Percentiles rank a stretch among this genome's conserved stretches.
These are phyloP conservation scores for Dothiorella sarmentorum DNA, from an alignment of 2,329 filamentous ascomycete genomes.

Conservation along the genomic window DNA sequence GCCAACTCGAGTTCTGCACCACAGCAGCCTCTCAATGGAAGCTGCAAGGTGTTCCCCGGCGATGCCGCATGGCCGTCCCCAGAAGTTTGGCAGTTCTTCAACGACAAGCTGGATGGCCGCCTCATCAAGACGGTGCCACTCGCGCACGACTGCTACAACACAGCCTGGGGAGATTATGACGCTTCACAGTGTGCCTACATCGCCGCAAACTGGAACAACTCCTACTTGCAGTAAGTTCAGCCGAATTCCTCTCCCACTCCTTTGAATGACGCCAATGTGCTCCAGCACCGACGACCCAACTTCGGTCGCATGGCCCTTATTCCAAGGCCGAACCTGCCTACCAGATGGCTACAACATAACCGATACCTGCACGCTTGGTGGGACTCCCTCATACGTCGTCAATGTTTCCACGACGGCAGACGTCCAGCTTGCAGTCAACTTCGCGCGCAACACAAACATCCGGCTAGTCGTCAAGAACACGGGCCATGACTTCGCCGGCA, in stretches of 20 bases:
- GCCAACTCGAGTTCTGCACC: neutral
- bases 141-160: conserved; percentile 38
- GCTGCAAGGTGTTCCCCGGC: conserved; percentile 50
- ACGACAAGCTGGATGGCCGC: conserved; percentile 42
- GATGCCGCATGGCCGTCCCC: conserved; percentile 48
- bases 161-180: conserved; percentile 24
- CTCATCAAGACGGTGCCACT: conserved; percentile 45
- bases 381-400: neutral
- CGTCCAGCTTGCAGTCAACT: conserved; percentile 23
- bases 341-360: conserved; percentile 13
- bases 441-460: conserved; percentile 30
- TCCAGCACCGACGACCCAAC: conserved; percentile 40
- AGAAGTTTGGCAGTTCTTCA: conserved; percentile 46
- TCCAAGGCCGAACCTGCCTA: conserved; percentile 35
- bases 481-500: conserved; percentile 36
- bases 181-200: conserved; percentile 22
- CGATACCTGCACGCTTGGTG: conserved; percentile 20
- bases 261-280: conserved; percentile 28
- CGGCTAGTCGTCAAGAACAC: conserved; percentile 37
- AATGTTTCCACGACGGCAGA: conserved; percentile 23
- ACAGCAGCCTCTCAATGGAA: neutral
- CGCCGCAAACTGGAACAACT: conserved; percentile 31
- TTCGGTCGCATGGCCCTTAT: conserved; percentile 22
- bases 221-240: conserved; percentile 30
- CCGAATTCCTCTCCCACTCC: conserved; percentile 26